Evolutionary conservation across 768 basidiomycete genomes (phyloP), one percentile per base, ranked within the genome.

Genomic region (Coprinopsis sp.): DNA sequence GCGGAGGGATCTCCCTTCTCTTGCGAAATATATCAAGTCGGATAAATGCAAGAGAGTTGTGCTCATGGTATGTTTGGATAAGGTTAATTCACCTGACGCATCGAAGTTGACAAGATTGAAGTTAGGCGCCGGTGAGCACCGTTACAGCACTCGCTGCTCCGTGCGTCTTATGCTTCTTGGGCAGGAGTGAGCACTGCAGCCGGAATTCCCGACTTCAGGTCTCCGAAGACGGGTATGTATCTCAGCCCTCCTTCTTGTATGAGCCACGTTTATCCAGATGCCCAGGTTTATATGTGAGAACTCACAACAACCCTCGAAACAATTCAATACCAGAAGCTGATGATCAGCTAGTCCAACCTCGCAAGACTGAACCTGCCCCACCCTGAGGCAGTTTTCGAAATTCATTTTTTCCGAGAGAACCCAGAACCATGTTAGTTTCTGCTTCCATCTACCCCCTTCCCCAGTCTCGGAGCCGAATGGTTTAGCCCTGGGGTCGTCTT

Each of bases 321-420:
- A 6, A 14, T 14, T 29, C 18, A 18, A 37, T 19, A 37, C 10
- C n/a, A 27, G 24, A 7, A 28, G 14, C 21, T 33, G 29, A 34
- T 37, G 13, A 11, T 33, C 34, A 48, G 16, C n/a, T 59, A 91
- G 88, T 78, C 86, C 10, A 90, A 91, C 58, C 74, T 91, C 25
- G 79, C 82, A 22, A 72, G 81, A 51, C 65, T 91, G 33, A 84
- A 85, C 14, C 74, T 91, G 12, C 93, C 92, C n/a, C 82, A 87
- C 56, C 92, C 94, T 0, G 94, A 98, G 57, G 94, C 94, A 0
- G 93, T 97, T 24, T 98, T 98, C 57, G 89, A 97, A 54, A 86
- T 98, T 57, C 70, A 71, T 39, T 98, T 84, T 69, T 94, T 97
- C 71, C 72, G 79, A 54, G 59, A 66, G 34, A 88, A 90, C 51